A percentile compares a stretch with the other conserved stretches of the same genome.
Conservation (phyloP, 192 early-diverging fungal species). For the Haplosporangium gracile region DNA sequence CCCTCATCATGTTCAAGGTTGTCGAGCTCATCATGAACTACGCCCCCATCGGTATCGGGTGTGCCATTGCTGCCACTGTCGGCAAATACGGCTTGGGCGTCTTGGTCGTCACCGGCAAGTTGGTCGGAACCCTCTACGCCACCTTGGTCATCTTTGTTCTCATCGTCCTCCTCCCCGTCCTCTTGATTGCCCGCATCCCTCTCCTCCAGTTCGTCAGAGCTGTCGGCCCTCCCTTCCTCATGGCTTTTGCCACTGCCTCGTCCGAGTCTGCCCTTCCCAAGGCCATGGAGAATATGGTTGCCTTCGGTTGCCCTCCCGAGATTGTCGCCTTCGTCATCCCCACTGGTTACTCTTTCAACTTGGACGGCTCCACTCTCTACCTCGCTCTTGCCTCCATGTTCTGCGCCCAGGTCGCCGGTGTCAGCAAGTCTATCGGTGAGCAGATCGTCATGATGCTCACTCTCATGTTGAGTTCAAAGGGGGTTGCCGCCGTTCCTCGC, state of each 20-base stretch:
- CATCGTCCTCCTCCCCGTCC: constrained; percentile 69
- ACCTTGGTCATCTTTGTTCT: constrained; percentile 71
- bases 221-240: constrained; percentile 71
- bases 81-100: constrained; percentile 71
- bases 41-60: constrained; percentile 78
- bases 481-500: constrained; percentile 72
- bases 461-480: constrained; percentile 77
- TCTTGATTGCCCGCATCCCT: constrained; percentile 67
- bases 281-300: constrained; percentile 78
- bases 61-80: constrained; percentile 70
- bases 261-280: constrained; percentile 79
- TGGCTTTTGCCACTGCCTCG: constrained; percentile 82
- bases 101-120: constrained; percentile 70
- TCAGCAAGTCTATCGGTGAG: constrained; percentile 63
- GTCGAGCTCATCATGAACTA: constrained; percentile 72
- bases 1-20: constrained; percentile 76
- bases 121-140: constrained; percentile 74
- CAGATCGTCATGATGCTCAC: constrained; percentile 77
- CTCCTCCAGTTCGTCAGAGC: constrained; percentile 65
- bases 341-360: constrained; percentile 82
- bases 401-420: constrained; percentile 73
- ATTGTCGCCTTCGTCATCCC: constrained; percentile 78
- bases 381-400: constrained; percentile 77
- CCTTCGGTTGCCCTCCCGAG: constrained; percentile 74
- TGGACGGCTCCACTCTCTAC: constrained; percentile 83